These are phyloP conservation scores for Tagetes erecta DNA, from an alignment of 129 eudicot species.

Conservation along the genomic window DNA sequence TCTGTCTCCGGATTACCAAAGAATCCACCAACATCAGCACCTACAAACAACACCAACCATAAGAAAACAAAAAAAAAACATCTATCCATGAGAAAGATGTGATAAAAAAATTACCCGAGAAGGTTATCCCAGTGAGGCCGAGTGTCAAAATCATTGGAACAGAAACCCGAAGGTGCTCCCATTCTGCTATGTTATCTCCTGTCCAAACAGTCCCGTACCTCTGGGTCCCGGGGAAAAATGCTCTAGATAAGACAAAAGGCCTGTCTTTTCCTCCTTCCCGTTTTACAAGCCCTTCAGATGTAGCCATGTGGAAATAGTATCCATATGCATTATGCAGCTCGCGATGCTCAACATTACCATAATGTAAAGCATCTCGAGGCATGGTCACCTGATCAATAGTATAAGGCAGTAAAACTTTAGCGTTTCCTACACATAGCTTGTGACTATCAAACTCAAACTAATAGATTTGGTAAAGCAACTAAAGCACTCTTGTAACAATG, in stretches of 20 bases:
- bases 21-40: constrained; percentile 99
- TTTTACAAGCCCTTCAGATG: constrained; percentile 81
- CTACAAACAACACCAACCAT: constrained; percentile 35
- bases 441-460: neutral
- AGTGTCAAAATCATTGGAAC: constrained; percentile 92
- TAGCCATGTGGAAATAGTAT: constrained; percentile 95
- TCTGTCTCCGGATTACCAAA: constrained; percentile 96
- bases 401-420: neutral
- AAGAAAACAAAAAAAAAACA: neutral
- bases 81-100: neutral
- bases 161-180: constrained; percentile 98
- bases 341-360: constrained; percentile 83
- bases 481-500: neutral
- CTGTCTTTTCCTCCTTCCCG: constrained; percentile 85
- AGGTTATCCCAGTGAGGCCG: constrained; percentile 85
- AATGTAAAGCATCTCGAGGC: constrained; percentile 95
- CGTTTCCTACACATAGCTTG: too few species aligned
- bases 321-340: constrained; percentile 97
- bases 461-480: neutral
- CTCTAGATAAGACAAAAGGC: constrained; percentile 93
- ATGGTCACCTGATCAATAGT: constrained; percentile 60
- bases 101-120: constrained; percentile 52
- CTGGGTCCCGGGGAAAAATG: constrained; percentile 92
- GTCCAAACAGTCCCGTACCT: constrained; percentile 97
- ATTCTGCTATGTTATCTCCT: constrained; percentile 94